These are phyloP conservation scores for Phylloporus sp. DNA, from an alignment of 768 basidiomycete species.

Conservation along the genomic window DNA sequence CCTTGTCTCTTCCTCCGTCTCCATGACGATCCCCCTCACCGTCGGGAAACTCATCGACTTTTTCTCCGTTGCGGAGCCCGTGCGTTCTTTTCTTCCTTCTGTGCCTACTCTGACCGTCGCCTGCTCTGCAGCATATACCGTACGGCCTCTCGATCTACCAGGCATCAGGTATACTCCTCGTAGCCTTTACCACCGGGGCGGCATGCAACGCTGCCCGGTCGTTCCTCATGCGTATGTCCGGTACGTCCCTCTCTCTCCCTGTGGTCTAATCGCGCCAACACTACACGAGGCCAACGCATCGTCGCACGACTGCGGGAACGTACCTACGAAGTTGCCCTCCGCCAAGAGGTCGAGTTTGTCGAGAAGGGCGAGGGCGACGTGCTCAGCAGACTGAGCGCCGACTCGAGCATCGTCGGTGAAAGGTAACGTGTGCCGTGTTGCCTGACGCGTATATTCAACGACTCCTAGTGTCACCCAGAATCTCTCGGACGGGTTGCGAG, in stretches of 20 bases:
- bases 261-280: too few species aligned
- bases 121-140: slow-evolving; percentile 62
- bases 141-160: slow-evolving; percentile 75
- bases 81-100: slow-evolving; percentile 27
- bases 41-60: slow-evolving; percentile 94
- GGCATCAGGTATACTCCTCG: slow-evolving; percentile 69
- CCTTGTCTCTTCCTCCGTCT: slow-evolving; percentile 83
- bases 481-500: slow-evolving; percentile 75
- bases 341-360: slow-evolving; percentile 90
- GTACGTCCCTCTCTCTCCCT: slow-evolving; percentile 32
- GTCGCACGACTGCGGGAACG: slow-evolving; percentile 81
- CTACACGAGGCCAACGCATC: slow-evolving; percentile 68
- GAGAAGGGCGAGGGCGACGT: slow-evolving; percentile 94
- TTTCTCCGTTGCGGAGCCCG: slow-evolving; percentile 72
- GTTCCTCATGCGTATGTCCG: slow-evolving; percentile 82
- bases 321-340: slow-evolving; percentile 78
- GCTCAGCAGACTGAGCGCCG: slow-evolving; percentile 83
- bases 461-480: slow-evolving; percentile 64
- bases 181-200: slow-evolving; percentile 84
- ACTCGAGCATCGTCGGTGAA: slow-evolving; percentile 92
- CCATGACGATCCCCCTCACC: slow-evolving; percentile 90
- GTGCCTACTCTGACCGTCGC: background rate
- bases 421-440: slow-evolving; percentile 42
- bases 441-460: background rate
- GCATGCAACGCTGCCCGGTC: slow-evolving; percentile 80